These are phyloP conservation scores for Penicillium sp. DNA, from an alignment of 2,329 filamentous ascomycete species.

Conservation along the genomic window DNA sequence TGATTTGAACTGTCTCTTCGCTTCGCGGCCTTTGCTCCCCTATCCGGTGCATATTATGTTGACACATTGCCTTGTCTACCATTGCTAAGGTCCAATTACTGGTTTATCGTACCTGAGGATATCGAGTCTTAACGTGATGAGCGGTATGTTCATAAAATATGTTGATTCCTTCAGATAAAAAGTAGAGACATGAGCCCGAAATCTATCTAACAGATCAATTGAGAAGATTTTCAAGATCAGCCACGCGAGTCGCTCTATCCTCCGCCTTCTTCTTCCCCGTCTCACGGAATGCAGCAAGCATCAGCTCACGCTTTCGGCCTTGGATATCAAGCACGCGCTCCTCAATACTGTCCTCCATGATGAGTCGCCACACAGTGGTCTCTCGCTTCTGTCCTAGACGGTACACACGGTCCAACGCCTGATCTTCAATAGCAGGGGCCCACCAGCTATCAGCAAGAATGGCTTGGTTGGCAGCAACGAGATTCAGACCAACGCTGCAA, in stretches of 20 bases:
- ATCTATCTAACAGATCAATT: not conserved
- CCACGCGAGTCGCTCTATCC: constrained; percentile 55
- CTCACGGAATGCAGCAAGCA: constrained; percentile 77
- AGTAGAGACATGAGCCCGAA: not conserved
- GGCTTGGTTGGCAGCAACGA: constrained; percentile 83
- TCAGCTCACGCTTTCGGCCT: constrained; percentile 73
- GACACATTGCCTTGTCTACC: no score
- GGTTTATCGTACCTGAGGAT: no score
- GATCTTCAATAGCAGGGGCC: constrained; percentile 90
- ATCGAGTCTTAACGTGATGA: no score
- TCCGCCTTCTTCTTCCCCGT: constrained; percentile 59
- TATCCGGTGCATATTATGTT: no score
- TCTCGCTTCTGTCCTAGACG: constrained; percentile 77
- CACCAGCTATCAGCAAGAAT: constrained; percentile 86
- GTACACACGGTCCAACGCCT: constrained; percentile 86
- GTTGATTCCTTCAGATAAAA: not conserved
- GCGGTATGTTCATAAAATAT: not conserved
- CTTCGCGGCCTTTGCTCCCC: no score
- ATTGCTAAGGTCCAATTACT: no score
- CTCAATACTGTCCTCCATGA: constrained; percentile 79
- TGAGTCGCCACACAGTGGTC: constrained; percentile 76
- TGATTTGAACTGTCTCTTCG: no score
- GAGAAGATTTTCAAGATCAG: constrained; percentile 44
- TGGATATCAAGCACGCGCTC: constrained; percentile 79
- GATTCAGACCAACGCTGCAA: constrained; percentile 81